Base-by-base conservation (phyloP, 441 rosid genomes). In the Pelargonium myrrhifolium region DNA sequence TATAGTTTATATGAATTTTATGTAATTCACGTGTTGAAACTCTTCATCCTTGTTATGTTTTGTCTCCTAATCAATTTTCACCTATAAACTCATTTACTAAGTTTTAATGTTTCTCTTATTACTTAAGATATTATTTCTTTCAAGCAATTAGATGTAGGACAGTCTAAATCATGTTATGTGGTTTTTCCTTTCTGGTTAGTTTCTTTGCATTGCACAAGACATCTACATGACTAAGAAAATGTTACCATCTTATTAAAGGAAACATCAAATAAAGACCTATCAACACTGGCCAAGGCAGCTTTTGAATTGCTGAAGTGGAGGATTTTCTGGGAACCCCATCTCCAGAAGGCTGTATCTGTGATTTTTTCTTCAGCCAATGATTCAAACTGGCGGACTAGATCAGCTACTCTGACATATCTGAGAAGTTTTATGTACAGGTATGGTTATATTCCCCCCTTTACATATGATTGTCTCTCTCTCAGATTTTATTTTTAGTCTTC, bases 391-490 rank as follows among this genome's bases (percentile, higher is more conserved):
- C 86, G 99, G 73, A 92, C 93, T 72, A 83, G 99, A 82, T 95
- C 99, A 77, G 89, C 97, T 68, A 87, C 93, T 53, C 79, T 94
- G 69, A 95, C 98, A 3, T 95, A 84, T 85, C 87, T 95, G 17
- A 85, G 96, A 66, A 86, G 97, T 67, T 95, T 95, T 81, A 92
- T 95, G 99, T 90, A 86, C 76, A 92, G 99, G 99, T 94, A 83
- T 77, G 65, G 6, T 65, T 14, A 51, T 8, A 20, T 55, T 8
- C 17, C 14, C 9, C 21, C 21, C 9, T 18, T 2, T 10, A 18
- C 20, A 6, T 18, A 3, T 55, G 60, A 8, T 6, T 55, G 51
- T 45, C n/a, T 15, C 26, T 22, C 60, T 55, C 60, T 20, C 2
- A 20, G 42, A 39, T 8, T 55, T 8, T 53, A 3, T 53, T 9